Percentiles rank a stretch among this genome's conserved stretches.
phyloP scores from a whole-genome alignment of 768 basidiomycete species.

The Candolleomyces efflorescens region DNA sequence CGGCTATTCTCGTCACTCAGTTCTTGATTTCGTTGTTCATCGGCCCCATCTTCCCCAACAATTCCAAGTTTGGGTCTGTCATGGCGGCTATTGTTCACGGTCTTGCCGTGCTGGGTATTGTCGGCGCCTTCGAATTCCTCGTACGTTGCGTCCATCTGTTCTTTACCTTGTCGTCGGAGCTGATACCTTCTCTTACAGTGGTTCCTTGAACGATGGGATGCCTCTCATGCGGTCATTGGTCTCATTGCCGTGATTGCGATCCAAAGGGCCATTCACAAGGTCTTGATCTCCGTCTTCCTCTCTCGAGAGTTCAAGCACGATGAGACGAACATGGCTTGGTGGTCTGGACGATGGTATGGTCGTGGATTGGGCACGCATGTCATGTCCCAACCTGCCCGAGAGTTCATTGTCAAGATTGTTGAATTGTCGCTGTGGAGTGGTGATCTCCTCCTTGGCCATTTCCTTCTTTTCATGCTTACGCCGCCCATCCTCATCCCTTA shows the following conservation, averaged over 20 bases:
- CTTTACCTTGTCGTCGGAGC: slow-evolving; percentile 12
- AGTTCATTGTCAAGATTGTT: slow-evolving; percentile 97
- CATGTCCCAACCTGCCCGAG: slow-evolving; percentile 93
- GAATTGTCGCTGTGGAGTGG: slow-evolving; percentile 97
- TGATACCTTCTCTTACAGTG: slow-evolving; percentile 51
- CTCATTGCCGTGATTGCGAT: slow-evolving; percentile 88
- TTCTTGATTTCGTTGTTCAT: slow-evolving; percentile 92
- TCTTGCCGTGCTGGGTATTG: slow-evolving; percentile 77
- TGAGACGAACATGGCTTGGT: slow-evolving; percentile 98
- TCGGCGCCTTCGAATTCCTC: slow-evolving; percentile 96
- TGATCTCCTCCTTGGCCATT: slow-evolving; percentile 84
- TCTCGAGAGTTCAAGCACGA: slow-evolving; percentile 98
- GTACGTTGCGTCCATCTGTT: slow-evolving; percentile 41
- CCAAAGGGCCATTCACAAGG: slow-evolving; percentile 91
- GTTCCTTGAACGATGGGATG: slow-evolving; percentile 92
- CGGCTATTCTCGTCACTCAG: slow-evolving; percentile 76
- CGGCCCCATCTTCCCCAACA: slow-evolving; percentile 82
- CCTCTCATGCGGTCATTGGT: slow-evolving; percentile 90
- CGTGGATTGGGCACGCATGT: slow-evolving; percentile 88
- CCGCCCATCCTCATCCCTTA: slow-evolving; percentile 84
- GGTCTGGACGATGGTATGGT: slow-evolving; percentile 99
- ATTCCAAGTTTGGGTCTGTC: slow-evolving; percentile 86
- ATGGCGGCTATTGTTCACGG: slow-evolving; percentile 90
- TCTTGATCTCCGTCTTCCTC: slow-evolving; percentile 89
- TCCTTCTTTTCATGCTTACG: slow-evolving; percentile 85